These are phyloP conservation scores for Backusella macrospora DNA, from an alignment of 192 early-diverging fungal genomes.

Conservation along the genomic window DNA sequence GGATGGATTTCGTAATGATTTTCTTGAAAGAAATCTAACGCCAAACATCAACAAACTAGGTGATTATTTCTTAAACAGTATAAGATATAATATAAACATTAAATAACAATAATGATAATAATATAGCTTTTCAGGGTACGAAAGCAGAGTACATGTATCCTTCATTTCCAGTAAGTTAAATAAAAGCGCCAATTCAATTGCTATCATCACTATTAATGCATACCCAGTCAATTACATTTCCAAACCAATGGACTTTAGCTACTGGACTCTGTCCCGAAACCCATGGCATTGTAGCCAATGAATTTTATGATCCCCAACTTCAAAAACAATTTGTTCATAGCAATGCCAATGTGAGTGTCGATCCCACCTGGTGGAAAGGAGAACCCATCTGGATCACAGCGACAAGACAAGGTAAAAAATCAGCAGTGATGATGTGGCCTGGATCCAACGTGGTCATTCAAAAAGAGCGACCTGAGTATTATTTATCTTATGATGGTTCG, in stretches of 20 bases:
- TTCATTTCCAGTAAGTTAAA: slow-evolving; percentile 60
- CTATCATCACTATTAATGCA: background rate
- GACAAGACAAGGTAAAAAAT: slow-evolving; percentile 64
- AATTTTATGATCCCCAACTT: slow-evolving; percentile 74
- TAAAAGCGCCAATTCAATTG: background rate
- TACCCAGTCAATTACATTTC: slow-evolving; percentile 74
- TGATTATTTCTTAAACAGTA: background rate
- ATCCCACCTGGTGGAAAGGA: slow-evolving; percentile 86
- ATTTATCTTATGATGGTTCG: slow-evolving; percentile 52
- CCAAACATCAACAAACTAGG: background rate
- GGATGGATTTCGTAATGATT: background rate
- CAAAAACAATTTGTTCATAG: slow-evolving; percentile 80
- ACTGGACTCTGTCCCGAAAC: slow-evolving; percentile 91
- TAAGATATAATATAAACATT: too few species aligned
- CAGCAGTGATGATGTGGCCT: slow-evolving; percentile 90
- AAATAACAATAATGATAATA: too few species aligned
- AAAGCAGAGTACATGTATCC: slow-evolving; percentile 66
- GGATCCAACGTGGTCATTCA: slow-evolving; percentile 66
- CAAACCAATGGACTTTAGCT: slow-evolving; percentile 90
- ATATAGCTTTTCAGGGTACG: slow-evolving; percentile 48
- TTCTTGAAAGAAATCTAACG: background rate
- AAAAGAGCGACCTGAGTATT: slow-evolving; percentile 63
- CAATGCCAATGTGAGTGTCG: slow-evolving; percentile 56
- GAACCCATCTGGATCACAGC: slow-evolving; percentile 93
- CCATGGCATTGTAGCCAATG: slow-evolving; percentile 89